Evolutionary conservation across 2,329 filamentous ascomycete genomes (phyloP).

Genomic region (Colletotrichum tropicicola): DNA sequence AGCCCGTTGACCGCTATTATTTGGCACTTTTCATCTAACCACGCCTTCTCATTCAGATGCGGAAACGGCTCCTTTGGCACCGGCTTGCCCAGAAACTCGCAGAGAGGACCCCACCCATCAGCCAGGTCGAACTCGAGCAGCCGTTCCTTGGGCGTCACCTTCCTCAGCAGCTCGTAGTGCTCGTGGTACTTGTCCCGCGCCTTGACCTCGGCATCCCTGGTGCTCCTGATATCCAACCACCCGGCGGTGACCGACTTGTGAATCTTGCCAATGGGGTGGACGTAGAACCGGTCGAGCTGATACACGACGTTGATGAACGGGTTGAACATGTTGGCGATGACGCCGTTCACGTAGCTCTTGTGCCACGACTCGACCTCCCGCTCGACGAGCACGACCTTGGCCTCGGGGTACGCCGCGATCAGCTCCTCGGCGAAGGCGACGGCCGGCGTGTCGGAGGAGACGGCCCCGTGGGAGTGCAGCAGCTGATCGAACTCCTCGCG

Average conservation of each 20-base stretch:
- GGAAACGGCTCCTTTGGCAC: conserved; percentile 22
- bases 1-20: background rate
- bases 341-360: conserved; percentile 29
- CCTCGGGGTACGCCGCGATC: conserved; percentile 50
- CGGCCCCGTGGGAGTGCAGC: conserved; percentile 37
- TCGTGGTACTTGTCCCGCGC: conserved; percentile 12
- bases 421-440: conserved; percentile 47
- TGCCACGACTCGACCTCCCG: conserved; percentile 39
- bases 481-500: conserved; percentile 33
- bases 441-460: conserved; percentile 49
- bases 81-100: conserved; percentile 29
- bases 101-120: conserved; percentile 32
- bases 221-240: conserved; percentile 14
- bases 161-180: conserved; percentile 17
- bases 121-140: conserved; percentile 29
- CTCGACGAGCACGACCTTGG: conserved; percentile 48
- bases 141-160: conserved; percentile 25
- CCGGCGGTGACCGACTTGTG: background rate
- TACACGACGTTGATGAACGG: background rate
- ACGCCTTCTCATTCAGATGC: conserved; percentile 13
- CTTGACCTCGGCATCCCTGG: background rate
- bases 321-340: conserved; percentile 17
- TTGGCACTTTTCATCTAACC: conserved; percentile 8
- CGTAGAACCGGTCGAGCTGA: conserved; percentile 10
- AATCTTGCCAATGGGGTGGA: conserved; percentile 16